Conservation (phyloP, 768 basidiomycete species). For the Tylopilus vinaceipallidus region DNA sequence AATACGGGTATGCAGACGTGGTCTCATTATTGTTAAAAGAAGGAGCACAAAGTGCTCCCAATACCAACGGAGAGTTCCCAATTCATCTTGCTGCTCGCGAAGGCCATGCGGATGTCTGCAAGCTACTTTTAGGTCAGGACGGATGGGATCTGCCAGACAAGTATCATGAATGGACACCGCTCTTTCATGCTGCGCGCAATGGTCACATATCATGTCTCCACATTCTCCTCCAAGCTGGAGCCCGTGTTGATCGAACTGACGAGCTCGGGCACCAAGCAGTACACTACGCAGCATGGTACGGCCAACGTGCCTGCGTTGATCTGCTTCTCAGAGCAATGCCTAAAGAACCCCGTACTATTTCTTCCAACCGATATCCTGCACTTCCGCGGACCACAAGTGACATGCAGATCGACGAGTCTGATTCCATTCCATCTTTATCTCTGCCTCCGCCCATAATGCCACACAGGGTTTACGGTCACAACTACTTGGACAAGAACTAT, state of each 20-base stretch:
- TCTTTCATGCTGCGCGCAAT: slow-evolving; percentile 91
- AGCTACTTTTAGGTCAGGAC: slow-evolving; percentile 65
- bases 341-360: slow-evolving; percentile 13
- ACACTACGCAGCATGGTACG: slow-evolving; percentile 97
- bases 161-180: slow-evolving; percentile 97
- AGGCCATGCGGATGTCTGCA: slow-evolving; percentile 86
- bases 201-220: slow-evolving; percentile 73
- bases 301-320: slow-evolving; percentile 68
- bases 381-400: slow-evolving; percentile 29
- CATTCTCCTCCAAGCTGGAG: slow-evolving; percentile 78
- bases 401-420: slow-evolving; percentile 65
- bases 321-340: slow-evolving; percentile 49
- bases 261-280: slow-evolving; percentile 83
- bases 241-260: slow-evolving; percentile 72
- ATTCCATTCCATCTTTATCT: slow-evolving; percentile 91
- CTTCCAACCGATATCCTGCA: slow-evolving; percentile 18
- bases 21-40: slow-evolving; percentile 72
- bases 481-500: slow-evolving; percentile 83
- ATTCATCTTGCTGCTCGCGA: slow-evolving; percentile 94
- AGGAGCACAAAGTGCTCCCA: slow-evolving; percentile 77
- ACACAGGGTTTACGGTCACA: slow-evolving; percentile 95
- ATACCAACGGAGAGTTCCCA: slow-evolving; percentile 95
- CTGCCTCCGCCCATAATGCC: slow-evolving; percentile 98
- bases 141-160: slow-evolving; percentile 91
- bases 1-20: slow-evolving; percentile 83